These are phyloP conservation scores for Colletotrichum gloeosporioides DNA, from an alignment of 2,329 filamentous ascomycete species.

Conservation along the genomic window DNA sequence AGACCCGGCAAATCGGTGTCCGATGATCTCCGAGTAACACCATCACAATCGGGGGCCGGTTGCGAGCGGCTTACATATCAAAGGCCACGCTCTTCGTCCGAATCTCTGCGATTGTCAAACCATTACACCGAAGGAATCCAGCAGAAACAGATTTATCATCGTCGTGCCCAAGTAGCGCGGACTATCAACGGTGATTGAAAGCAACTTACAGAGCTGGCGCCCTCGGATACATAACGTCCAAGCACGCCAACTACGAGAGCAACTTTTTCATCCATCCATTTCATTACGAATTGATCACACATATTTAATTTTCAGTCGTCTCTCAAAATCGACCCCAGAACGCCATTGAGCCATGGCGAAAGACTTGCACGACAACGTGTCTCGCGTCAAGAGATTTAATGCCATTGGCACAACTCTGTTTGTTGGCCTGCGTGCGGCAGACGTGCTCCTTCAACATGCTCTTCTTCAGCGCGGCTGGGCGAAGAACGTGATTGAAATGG, in stretches of 20 bases:
- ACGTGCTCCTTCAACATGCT: background rate
- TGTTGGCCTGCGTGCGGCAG: background rate
- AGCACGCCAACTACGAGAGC: background rate
- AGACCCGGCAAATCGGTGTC: background rate
- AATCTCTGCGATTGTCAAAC: fast-evolving
- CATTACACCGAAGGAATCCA: background rate
- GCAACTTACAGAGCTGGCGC: no score
- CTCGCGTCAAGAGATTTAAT: background rate
- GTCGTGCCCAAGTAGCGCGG: no score
- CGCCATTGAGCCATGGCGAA: background rate
- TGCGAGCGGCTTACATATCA: background rate
- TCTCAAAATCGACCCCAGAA: fast-evolving
- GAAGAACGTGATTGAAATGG: fast-evolving
- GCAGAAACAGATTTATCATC: background rate
- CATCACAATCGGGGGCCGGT: background rate
- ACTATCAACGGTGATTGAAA: no score
- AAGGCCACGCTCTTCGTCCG: background rate
- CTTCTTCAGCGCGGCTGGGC: background rate
- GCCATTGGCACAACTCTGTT: background rate
- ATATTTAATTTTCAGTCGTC: fast-evolving
- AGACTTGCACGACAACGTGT: background rate
- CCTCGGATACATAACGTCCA: no score
- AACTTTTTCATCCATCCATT: background rate
- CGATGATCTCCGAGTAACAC: background rate
- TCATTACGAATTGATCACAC: background rate